Evolutionary conservation across 257 asterid genomes (phyloP), one percentile per base, ranked within the genome.

Genomic region (Solanum bukasovii): DNA sequence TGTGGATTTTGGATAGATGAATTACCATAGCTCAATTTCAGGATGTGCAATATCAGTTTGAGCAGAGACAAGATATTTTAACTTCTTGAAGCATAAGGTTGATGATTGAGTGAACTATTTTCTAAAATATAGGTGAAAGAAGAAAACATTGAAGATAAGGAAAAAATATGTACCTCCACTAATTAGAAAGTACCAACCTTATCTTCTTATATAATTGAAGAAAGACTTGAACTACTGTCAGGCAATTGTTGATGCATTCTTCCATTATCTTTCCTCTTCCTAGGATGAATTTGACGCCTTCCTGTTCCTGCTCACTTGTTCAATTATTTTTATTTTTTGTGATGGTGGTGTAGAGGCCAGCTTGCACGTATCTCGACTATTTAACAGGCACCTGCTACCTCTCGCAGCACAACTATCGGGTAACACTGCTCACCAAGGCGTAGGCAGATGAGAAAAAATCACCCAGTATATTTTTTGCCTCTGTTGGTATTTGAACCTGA

Each of bases 241-340:
- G 21, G 91, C 92, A 90, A 97, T 97, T 98, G 98, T 93, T 12
- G 94, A 92, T 81, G 71, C 94, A 81, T 93, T 93, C 71, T 16
- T 59, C 92, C 92, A 23, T 73, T 74, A 21, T 35, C n/a, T 74
- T 35, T 23, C 82, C 82, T 14, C 49, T 10, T 74, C 13, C n/a
- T 73, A 10, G 18, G 29, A 34, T 35, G 23, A 35, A 74, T 20
- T 1, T 74, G 82, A 35, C 49, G 5, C 18, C 9, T 74, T 21
- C 29, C 49, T 74, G n/a, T 74, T 74, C 49, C 82, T 35, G 46
- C 46, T 35, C 10, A 21, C 49, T 35, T 21, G 18, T 74, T 74
- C 13, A 73, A 9, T 20, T 73, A 35, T 8, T 73, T 3, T 2
- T 34, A n/a, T 35, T 73, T 34, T 9, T 20, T 73, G 2, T 72